Percentiles rank a stretch among this genome's conserved stretches.
These are phyloP conservation scores for Fusarium papillatum DNA, from an alignment of 2,329 filamentous ascomycete genomes.

Conservation along the genomic window DNA sequence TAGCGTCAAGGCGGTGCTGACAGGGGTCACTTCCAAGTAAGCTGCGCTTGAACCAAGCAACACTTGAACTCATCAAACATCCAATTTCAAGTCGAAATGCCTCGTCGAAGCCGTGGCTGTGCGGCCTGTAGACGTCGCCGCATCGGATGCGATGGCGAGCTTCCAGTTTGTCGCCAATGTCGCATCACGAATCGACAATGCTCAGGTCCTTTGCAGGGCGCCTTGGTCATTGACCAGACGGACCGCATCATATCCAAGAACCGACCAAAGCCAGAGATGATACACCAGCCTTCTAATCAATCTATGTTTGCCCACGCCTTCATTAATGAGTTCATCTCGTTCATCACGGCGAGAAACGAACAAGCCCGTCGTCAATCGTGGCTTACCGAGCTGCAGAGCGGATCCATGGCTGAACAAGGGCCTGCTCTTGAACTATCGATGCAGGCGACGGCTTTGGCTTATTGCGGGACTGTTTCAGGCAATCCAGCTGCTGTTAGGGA, in stretches of 20 bases:
- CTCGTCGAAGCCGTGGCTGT: background rate
- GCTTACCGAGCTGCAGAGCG: background rate
- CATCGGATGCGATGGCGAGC: background rate
- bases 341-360: slow-evolving; percentile 1
- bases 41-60: background rate
- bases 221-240: background rate
- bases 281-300: background rate
- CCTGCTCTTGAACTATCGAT: background rate
- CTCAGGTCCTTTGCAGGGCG: background rate
- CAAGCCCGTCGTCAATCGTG: background rate
- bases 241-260: background rate
- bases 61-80: background rate
- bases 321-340: background rate
- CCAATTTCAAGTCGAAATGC: background rate
- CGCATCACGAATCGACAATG: background rate
- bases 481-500: background rate
- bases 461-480: background rate
- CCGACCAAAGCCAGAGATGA: background rate
- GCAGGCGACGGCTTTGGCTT: background rate
- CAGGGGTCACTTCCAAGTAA: background rate
- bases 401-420: background rate
- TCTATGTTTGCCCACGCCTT: background rate
- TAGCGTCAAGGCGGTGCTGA: background rate
- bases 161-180: background rate
- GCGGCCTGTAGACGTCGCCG: background rate